phyloP scores from a whole-genome alignment of 169 alveolate species.

The Eimeria sp. region DNA sequence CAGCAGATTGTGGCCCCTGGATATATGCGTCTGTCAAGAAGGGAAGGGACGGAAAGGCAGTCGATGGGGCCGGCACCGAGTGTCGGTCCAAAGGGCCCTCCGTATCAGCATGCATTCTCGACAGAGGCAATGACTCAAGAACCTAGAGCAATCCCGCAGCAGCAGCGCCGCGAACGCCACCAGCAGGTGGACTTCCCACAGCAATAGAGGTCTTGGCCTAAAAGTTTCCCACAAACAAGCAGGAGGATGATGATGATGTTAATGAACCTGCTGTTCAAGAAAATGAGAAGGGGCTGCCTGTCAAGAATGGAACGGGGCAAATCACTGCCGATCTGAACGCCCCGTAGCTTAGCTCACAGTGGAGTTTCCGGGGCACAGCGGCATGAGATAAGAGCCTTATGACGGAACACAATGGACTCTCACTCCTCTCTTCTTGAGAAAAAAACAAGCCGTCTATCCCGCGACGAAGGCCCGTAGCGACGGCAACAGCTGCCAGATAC shows the following conservation, averaged over 20 bases:
- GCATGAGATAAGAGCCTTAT: background rate
- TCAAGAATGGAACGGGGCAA: background rate
- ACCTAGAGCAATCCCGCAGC: background rate
- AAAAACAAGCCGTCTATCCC: background rate
- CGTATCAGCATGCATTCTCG: background rate
- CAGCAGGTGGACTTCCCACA: background rate
- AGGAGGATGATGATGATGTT: background rate
- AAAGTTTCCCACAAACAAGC: background rate
- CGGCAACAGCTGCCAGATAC: background rate
- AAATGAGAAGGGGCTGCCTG: background rate
- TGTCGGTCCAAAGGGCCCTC: constrained; percentile 10
- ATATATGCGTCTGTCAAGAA: constrained; percentile 58
- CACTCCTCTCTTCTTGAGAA: background rate
- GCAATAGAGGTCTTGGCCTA: background rate
- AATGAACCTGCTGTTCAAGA: background rate
- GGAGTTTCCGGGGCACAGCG: background rate
- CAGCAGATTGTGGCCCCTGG: constrained; percentile 24
- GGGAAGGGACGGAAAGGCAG: constrained; percentile 50
- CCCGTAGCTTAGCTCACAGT: background rate
- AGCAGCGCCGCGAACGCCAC: background rate
- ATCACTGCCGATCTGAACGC: background rate
- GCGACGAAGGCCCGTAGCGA: background rate
- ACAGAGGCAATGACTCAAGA: no score
- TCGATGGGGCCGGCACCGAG: background rate
- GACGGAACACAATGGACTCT: background rate